Base-by-base conservation (phyloP, 768 basidiomycete genomes). In the Termitomyces sp. region DNA sequence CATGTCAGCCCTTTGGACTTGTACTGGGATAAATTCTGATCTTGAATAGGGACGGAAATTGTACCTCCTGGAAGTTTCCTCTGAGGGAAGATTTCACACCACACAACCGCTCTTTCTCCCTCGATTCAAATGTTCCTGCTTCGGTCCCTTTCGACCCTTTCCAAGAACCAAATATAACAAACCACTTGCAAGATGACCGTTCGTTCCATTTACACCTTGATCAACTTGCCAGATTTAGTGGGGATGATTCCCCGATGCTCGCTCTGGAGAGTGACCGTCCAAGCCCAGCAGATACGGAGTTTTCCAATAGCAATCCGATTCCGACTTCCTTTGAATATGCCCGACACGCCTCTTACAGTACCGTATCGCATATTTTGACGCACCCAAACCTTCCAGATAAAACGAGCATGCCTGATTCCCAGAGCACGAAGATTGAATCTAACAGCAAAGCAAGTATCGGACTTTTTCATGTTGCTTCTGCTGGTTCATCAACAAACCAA, bases 371-470 rank as follows among this genome's bases (percentile, higher is more conserved):
- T 61, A 72, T 63, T 61, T 68, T 74, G 60, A 69, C 68, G 40
- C 75, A 74, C 55, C 67, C 69, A 50, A 75, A 72, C 33, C 68
- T 86, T 33, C 66, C 72, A 2, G 77, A 77, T 36, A 95, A 93
- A 77, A 91, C 95, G 73, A 94, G 92, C 58, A 77, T 96, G 58
- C 94, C 95, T 7, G 93, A 97, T 68, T 75, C 96, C 50, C 82
- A 89, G 30, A 82, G 74, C 16, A 74, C 78, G 33, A 81, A 77
- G 49, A 67, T 80, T 41, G 75, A 74, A 55, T 71, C 75, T 60
- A 66, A 58, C 61, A 67, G 59, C 58, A 63, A 58, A 55, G 68
- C 69, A 55, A 58, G 63, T 55, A 68, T 69, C 16, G 71, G 72
- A 32, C 59, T 68, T 36, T 61, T 67, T 26, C 63, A 59, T 14